A percentile compares a stretch with the other conserved stretches of the same genome.
phyloP scores from a whole-genome alignment of 2,329 filamentous ascomycete species.

The Alternaria conjuncta region DNA sequence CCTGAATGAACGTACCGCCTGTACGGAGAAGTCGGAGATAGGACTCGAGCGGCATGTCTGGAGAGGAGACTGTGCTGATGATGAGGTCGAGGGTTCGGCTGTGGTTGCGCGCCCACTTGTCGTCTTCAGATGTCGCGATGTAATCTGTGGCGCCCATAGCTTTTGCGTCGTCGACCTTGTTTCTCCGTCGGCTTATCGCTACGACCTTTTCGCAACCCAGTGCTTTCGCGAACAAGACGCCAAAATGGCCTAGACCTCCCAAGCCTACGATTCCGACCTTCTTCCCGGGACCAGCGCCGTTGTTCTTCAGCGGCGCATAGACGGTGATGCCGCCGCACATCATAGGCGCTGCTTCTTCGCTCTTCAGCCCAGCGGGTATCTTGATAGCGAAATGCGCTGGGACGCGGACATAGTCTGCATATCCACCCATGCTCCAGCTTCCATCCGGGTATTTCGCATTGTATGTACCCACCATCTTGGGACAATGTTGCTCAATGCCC shows the following conservation, averaged over 20 bases:
- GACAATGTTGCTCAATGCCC: conserved; percentile 54
- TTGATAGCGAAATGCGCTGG: conserved; percentile 65
- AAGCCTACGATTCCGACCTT: conserved; percentile 74
- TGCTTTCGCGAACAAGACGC: conserved; percentile 72
- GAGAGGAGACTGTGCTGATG: conserved; percentile 63
- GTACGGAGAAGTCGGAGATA: conserved; percentile 68
- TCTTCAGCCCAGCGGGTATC: conserved; percentile 60
- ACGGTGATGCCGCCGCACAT: conserved; percentile 80
- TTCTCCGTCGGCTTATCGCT: conserved; percentile 65
- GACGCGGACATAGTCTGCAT: conserved; percentile 62
- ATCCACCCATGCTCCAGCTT: conserved; percentile 70
- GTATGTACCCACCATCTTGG: conserved; percentile 64
- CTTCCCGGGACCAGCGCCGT: conserved; percentile 73
- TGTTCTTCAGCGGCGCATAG: conserved; percentile 71
- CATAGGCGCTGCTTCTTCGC: conserved; percentile 68
- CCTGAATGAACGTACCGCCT: conserved; percentile 69
- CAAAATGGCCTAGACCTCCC: conserved; percentile 77
- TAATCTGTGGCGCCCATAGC: conserved; percentile 71
- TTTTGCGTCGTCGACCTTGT: conserved; percentile 66
- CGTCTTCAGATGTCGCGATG: conserved; percentile 53
- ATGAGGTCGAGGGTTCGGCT: conserved; percentile 66
- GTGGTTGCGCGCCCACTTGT: conserved; percentile 66
- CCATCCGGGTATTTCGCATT: conserved; percentile 63
- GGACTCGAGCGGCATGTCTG: conserved; percentile 67
- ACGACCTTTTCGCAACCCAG: conserved; percentile 72